phyloP scores from a whole-genome alignment of 2,329 filamentous ascomycete species.

The Fusarium secorum region DNA sequence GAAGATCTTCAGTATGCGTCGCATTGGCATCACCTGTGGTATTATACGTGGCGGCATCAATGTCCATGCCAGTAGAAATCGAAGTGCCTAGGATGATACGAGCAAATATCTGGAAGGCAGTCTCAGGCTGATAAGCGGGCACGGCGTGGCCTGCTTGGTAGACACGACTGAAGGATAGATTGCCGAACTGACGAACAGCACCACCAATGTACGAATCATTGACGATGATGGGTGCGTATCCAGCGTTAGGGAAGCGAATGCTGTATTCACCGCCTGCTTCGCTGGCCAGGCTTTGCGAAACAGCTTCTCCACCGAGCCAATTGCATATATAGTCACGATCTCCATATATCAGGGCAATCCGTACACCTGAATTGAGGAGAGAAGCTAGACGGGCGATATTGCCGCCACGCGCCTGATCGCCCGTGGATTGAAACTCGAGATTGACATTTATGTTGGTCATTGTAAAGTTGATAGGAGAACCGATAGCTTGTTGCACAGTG shows the following conservation, averaged over 20 bases:
- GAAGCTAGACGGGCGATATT: slow-evolving; percentile 66
- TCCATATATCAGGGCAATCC: slow-evolving; percentile 75
- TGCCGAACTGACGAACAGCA: slow-evolving; percentile 78
- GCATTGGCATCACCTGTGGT: slow-evolving; percentile 66
- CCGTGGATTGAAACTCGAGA: slow-evolving; percentile 57
- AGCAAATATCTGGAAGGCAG: slow-evolving; percentile 66
- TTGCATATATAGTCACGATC: slow-evolving; percentile 71
- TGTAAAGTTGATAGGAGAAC: slow-evolving; percentile 68
- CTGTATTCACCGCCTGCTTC: slow-evolving; percentile 57
- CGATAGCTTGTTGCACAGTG: slow-evolving; percentile 65
- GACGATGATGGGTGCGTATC: slow-evolving; percentile 75
- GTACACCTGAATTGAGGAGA: slow-evolving; percentile 68
- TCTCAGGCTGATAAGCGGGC: slow-evolving; percentile 67
- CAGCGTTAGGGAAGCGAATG: slow-evolving; percentile 67
- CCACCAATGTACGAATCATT: slow-evolving; percentile 75
- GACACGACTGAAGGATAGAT: slow-evolving; percentile 72
- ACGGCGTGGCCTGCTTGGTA: slow-evolving; percentile 73
- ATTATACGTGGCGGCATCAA: slow-evolving; percentile 61
- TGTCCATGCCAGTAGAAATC: slow-evolving; percentile 61
- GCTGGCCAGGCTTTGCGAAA: slow-evolving; percentile 69
- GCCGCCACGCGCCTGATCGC: slow-evolving; percentile 70
- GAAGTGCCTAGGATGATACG: slow-evolving; percentile 65
- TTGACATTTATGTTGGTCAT: slow-evolving; percentile 57
- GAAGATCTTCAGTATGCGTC: slow-evolving; percentile 62
- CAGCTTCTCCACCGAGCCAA: slow-evolving; percentile 77